Percentiles rank a stretch among this genome's conserved stretches.
These are phyloP conservation scores for Ganoderma lucidum DNA, from an alignment of 1,284 basidiomycete species.

Conservation along the genomic window DNA sequence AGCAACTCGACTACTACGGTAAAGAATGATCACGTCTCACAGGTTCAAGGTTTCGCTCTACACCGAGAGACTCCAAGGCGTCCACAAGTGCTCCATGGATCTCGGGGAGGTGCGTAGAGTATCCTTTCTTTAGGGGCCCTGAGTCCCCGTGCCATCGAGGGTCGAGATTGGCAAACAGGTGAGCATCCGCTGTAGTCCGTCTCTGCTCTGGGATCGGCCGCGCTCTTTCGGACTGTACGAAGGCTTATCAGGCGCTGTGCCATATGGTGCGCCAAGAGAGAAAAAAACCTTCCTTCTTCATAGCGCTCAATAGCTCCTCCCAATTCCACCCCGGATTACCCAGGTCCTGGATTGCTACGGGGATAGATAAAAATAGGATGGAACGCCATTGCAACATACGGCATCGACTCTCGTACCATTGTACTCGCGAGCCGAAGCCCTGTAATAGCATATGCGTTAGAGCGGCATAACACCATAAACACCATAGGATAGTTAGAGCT, in stretches of 20 bases:
- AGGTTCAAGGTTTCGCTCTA: conserved; percentile 20
- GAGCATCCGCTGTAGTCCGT: neutral
- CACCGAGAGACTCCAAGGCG: conserved; percentile 29
- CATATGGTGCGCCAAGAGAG: neutral
- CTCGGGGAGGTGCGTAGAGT: conserved; percentile 17
- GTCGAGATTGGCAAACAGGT: conserved; percentile 5
- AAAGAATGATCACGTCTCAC: conserved; percentile 3
- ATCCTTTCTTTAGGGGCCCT: conserved; percentile 34
- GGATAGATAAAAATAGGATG: neutral
- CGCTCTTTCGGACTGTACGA: conserved; percentile 20
- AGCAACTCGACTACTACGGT: neutral
- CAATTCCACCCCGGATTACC: conserved; percentile 41
- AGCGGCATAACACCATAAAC: neutral
- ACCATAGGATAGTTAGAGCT: neutral
- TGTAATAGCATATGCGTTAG: conserved; percentile 7
- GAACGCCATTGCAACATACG: neutral
- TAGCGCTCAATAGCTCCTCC: conserved; percentile 30
- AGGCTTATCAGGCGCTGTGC: neutral
- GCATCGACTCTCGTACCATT: conserved; percentile 24
- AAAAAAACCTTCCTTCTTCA: conserved; percentile 18
- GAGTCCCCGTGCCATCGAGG: conserved; percentile 28
- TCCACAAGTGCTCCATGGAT: conserved; percentile 19
- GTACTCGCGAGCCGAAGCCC: conserved; percentile 29
- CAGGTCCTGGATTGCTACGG: conserved; percentile 32
- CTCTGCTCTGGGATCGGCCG: neutral